Base-by-base conservation (phyloP, 805 yeast species). In the Ogataea corticis region DNA sequence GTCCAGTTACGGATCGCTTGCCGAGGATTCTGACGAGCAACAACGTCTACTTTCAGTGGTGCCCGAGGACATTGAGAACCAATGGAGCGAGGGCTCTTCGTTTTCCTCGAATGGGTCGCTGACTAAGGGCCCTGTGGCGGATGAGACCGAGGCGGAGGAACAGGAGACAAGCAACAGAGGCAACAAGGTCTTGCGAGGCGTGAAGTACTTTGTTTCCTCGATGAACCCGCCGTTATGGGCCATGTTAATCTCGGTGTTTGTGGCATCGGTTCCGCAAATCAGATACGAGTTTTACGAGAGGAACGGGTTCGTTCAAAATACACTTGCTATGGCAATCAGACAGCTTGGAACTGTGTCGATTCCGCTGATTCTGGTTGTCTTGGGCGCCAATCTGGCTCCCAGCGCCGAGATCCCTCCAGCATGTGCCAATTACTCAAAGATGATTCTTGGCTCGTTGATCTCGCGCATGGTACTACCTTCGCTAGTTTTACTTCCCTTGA, bases 191-290 rank as follows among this genome's bases (percentile, higher is more conserved):
- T 5, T 47, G 4, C 30, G 43, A 18, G 41, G 50, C n/a, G 9
- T 47, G 11, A 42, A 38, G 5, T 47, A 42, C 30, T 48, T 64
- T 16, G 9, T 52, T 3, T 44, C 57, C 7, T 52, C 57, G 36
- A 83, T 86, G 87, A 86, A 86, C 58, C 94, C 95, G n/a, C 95
- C 94, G 13, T 67, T 86, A 45, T 86, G 83, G 66, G 83, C 95
- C 7, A 86, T 86, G 91, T 59, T 82, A 10, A 63, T 81, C 1
- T 76, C 91, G 3, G 77, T 86, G 13, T 43, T 85, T 18, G 85
- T 86, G 45, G 94, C 92, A 3, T 76, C 87, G 0, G 69, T 83
- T 15, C 83, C 86, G 4, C 65, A 66, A 3, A 53, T 86, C 14
- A 85, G 83, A 56, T 66, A 70, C 30, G 70, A 72, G 43, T 79